Evolutionary conservation across 768 basidiomycete genomes (phyloP).

Genomic region (Russula abietina): DNA sequence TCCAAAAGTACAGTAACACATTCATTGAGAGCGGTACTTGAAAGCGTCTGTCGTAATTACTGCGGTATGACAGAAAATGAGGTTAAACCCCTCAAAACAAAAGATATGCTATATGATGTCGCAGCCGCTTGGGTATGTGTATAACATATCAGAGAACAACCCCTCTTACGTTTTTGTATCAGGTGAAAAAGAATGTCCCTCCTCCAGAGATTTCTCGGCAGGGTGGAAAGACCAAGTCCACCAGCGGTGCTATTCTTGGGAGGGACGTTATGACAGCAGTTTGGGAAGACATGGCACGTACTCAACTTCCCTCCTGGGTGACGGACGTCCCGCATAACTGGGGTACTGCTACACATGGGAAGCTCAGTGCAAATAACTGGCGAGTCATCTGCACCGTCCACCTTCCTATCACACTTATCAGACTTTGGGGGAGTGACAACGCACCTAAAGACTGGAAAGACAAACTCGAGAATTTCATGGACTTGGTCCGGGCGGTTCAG

Average conservation of each 20-base stretch:
- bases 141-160: too few relatives aligned
- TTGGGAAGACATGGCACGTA: constrained; percentile 32
- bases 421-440: constrained; percentile 31
- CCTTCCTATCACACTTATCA: constrained; percentile 33
- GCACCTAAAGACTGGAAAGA: constrained; percentile 13
- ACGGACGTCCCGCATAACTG: constrained; percentile 31
- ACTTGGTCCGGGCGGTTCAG: constrained; percentile 28
- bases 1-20: too few relatives aligned
- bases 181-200: background rate
- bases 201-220: background rate
- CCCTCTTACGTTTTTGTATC: background rate
- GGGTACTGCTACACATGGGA: constrained; percentile 31
- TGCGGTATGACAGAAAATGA: too few relatives aligned
- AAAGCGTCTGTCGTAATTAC: too few relatives aligned
- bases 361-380: constrained; percentile 37
- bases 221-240: background rate
- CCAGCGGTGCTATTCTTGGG: constrained; percentile 27
- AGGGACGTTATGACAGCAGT: constrained; percentile 30
- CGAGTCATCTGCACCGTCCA: constrained; percentile 32
- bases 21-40: too few relatives aligned
- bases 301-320: constrained; percentile 33
- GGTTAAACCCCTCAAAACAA: too few relatives aligned
- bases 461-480: constrained; percentile 31
- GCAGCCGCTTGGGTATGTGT: constrained; percentile 1
- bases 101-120: too few relatives aligned